These are phyloP conservation scores for Podosphaera leucotricha DNA, from an alignment of 2,329 filamentous ascomycete species.

Conservation along the genomic window DNA sequence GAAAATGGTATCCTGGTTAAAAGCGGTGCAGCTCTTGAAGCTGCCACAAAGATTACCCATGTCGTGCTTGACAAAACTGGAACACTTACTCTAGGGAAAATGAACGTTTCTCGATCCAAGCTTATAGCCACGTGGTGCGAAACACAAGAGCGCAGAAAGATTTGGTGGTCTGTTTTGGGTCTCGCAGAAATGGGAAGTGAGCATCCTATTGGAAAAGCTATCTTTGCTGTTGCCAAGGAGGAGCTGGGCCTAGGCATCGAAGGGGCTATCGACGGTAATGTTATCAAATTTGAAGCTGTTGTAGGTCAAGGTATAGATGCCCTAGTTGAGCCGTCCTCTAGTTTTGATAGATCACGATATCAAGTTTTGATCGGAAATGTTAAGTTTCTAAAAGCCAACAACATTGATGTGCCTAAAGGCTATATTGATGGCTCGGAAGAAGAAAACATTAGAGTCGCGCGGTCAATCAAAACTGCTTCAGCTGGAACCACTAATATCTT, in stretches of 20 bases:
- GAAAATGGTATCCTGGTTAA: conserved; percentile 97
- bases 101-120: conserved; percentile 60
- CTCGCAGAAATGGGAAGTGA: conserved; percentile 92
- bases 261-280: conserved; percentile 54
- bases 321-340: conserved; percentile 50
- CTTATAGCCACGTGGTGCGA: conserved; percentile 46
- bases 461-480: conserved; percentile 14
- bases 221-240: conserved; percentile 49
- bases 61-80: conserved; percentile 92
- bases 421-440: conserved; percentile 40
- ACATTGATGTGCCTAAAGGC: conserved; percentile 38
- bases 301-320: conserved; percentile 75
- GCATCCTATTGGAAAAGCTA: conserved; percentile 83
- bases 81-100: conserved; percentile 81
- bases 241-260: conserved; percentile 52
- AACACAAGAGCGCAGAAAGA: conserved; percentile 39
- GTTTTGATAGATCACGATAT: conserved; percentile 46
- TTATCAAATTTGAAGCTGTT: conserved; percentile 62
- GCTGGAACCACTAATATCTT: conserved; percentile 79
- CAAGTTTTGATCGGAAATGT: conserved; percentile 67
- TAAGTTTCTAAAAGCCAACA: conserved; percentile 47
- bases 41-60: conserved; percentile 69
- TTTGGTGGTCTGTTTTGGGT: conserved; percentile 93
- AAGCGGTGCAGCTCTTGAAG: conserved; percentile 78
- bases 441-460: conserved; percentile 24